Conservation (phyloP, 179 eudicot genomes). For the Amaranthus tricolor region DNA sequence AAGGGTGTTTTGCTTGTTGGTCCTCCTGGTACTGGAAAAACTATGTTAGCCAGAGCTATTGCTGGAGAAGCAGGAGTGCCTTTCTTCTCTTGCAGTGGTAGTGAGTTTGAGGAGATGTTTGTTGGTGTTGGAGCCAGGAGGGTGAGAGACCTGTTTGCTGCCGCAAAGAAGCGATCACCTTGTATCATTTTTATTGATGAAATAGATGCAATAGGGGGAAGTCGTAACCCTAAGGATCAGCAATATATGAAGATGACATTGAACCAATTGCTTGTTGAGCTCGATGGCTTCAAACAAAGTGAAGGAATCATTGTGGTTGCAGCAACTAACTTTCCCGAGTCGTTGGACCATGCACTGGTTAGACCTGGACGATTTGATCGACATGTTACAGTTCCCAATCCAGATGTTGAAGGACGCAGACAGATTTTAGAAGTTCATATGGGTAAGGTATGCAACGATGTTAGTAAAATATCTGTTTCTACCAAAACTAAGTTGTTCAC, state of each 20-base stretch:
- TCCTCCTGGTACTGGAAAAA: slow-evolving; percentile 98
- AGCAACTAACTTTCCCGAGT: slow-evolving; percentile 53
- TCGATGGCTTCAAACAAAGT: slow-evolving; percentile 55
- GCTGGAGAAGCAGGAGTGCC: slow-evolving; percentile 97
- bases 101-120: slow-evolving; percentile 76
- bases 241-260: slow-evolving; percentile 77
- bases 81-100: slow-evolving; percentile 94
- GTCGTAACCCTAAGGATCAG: slow-evolving; percentile 89
- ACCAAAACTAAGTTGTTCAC: not conserved
- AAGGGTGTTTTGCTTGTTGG: slow-evolving; percentile 98
- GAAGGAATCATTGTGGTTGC: slow-evolving; percentile 59
- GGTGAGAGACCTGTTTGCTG: slow-evolving; percentile 56
- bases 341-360: slow-evolving; percentile 51
- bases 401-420: slow-evolving; percentile 59
- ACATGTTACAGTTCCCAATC: slow-evolving; percentile 53
- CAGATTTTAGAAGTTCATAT: slow-evolving; percentile 75
- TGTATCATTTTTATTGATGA: slow-evolving; percentile 54
- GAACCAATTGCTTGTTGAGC: slow-evolving; percentile 51
- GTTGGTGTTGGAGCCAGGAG: slow-evolving; percentile 61
- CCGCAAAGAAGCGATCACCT: slow-evolving; percentile 55
- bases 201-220: slow-evolving; percentile 74
- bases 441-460: slow-evolving; percentile 63
- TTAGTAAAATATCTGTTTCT: not conserved
- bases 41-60: slow-evolving; percentile 97
- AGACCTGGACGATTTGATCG: slow-evolving; percentile 59